Base-by-base conservation (phyloP, 2,329 filamentous ascomycete species). In the Xylaria sp. region DNA sequence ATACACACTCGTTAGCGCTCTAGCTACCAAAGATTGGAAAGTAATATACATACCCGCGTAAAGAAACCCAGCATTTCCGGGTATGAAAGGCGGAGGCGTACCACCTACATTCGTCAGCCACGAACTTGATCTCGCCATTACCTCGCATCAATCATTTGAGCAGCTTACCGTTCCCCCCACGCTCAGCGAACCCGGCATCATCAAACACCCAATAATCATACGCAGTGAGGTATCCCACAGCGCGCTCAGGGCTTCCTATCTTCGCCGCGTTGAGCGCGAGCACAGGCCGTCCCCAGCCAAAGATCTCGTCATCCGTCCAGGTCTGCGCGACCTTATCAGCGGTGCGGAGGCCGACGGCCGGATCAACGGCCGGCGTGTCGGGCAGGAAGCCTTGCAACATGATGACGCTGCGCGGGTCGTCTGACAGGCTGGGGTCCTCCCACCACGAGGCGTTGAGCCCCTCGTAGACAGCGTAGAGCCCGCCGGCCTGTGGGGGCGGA, bases 221-320 rank as follows among this genome's bases (percentile, higher is more conserved):
- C 14, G 79, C 79, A 1, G 82, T 83, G 5, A 84, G 57, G 61
- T 82, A 80, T 3, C 76, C 75, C 9, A 85, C 75, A 0, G 83
- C 83, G 1, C 79, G 72, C 14, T 83, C 78, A 0, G 76, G 75
- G n/a, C 83, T 79, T 0, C 82, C 81, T 17, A 85, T 74, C 11
- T 80, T 75, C 0, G 80, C 77, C 4, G 81, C 78, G 58, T 82
- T 85, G 71, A 85, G 85, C 0, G 83, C 83, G 21, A 85, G 64
- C 64, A 84, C 79, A 0, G 81, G 81, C 5, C 83, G 80, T 17
- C 83, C 83, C 84, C 83, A 85, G 0, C 83, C 83, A 6, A 78
- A 82, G 3, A 81, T 81, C 39, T 80, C 78, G 19, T 75, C 74
- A 34, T 84, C 80, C 7, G 80, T 76, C 83, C 83, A 85, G 0